These are phyloP conservation scores for Chrysanthemum seticuspe DNA, from an alignment of 129 eudicot genomes.

Conservation along the genomic window DNA sequence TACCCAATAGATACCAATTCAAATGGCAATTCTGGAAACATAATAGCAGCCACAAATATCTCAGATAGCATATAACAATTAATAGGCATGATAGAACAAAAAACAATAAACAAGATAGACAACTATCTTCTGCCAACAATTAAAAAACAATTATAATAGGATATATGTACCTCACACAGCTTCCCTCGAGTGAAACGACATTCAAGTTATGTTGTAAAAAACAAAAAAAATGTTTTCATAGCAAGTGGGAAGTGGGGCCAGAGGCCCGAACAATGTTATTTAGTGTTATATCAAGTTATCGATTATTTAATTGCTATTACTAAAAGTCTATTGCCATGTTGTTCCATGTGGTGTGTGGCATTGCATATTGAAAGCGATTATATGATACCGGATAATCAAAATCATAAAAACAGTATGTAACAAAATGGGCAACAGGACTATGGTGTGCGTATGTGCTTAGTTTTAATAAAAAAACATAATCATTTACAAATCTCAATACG, in stretches of 20 bases:
- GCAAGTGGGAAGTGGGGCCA: background rate
- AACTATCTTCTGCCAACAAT: background rate
- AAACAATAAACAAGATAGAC: background rate
- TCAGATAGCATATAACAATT: background rate
- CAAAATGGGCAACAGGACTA: too few species aligned
- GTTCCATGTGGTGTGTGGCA: too few species aligned
- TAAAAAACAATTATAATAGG: background rate
- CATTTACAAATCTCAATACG: background rate
- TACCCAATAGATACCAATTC: conserved; percentile 15
- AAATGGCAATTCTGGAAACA: background rate
- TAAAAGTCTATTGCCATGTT: background rate
- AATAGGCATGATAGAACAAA: background rate
- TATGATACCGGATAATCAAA: too few species aligned
- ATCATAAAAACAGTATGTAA: too few species aligned
- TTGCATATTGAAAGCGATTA: too few species aligned
- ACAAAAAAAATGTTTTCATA: background rate
- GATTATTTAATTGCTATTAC: background rate
- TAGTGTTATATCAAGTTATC: too few species aligned
- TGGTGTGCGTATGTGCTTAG: background rate
- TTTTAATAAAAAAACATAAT: background rate
- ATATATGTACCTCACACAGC: background rate
- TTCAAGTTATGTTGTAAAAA: background rate
- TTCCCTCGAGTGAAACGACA: background rate
- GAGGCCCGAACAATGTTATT: background rate
- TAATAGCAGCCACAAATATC: background rate